Base-by-base conservation (phyloP, 129 eudicot genomes). In the Arctium minus region DNA sequence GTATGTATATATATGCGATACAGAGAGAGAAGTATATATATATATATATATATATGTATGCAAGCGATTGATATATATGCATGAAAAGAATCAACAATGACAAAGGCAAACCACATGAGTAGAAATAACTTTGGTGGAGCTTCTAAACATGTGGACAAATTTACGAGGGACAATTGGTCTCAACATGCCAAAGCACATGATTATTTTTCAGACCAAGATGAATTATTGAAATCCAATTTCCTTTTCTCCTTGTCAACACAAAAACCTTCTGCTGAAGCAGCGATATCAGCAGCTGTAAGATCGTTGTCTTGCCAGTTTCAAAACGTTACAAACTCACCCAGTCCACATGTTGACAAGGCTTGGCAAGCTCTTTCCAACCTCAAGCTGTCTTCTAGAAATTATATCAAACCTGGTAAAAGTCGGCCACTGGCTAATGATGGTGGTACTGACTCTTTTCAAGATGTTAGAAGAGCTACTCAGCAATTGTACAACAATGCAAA, bases 331-430 rank as follows among this genome's bases (percentile, higher is more conserved):
- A 86, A 88, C 44, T 76, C 84, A 81, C 85, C 79, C 40, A 88
- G 81, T 73, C 78, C 87, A 53, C 86, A 85, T 79, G 87, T 91
- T 79, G 99, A 96, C 79, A 94, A 93, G 99, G 98, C 98, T 77
- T 96, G 96, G 97, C 86, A 90, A 85, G 89, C 87, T 80, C 89
- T 96, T 77, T 92, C 94, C 83, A 88, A 76, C 79, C 90, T 93
- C 40, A 89, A 93, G 37, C 38, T 93, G 44, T 89, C 97, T 88
- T 87, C 94, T 70, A 88, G 73, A 79, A 93, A 64, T 77, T 96
- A 92, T 82, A 22, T 77, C 36, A 89, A 84, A 83, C 98, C 97
- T 77, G 99, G 99, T 70, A 89, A 91, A 90, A 87, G 93, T 73
- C 78, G 77, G 74, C 97, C 90, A 60, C 72, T 85, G 77, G 74